Percentiles rank a stretch among this genome's conserved stretches.
phyloP scores from a whole-genome alignment of 495 filamentous ascomycete genomes.

The Melanomma pulvis-pyrius region DNA sequence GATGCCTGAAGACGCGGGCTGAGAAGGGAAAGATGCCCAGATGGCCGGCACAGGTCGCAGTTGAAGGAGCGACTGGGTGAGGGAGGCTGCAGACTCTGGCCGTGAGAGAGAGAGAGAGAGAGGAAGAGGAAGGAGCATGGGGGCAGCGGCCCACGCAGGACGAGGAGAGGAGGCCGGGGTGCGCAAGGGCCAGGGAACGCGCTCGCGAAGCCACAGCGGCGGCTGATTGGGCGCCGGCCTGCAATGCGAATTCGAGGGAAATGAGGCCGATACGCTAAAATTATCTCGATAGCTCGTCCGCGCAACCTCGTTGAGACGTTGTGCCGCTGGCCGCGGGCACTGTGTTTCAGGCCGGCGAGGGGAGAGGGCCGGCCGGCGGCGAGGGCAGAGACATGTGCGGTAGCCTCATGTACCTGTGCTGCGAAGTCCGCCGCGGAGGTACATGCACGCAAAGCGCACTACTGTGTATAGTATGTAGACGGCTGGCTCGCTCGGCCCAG shows the following conservation, averaged over 20 bases:
- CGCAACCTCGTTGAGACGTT: not conserved
- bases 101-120: conserved; percentile 27
- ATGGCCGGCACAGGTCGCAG: conserved; percentile 21
- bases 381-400: not conserved
- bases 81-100: conserved; percentile 30
- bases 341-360: conserved; percentile 14
- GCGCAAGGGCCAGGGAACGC: conserved; percentile 13
- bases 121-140: conserved; percentile 28
- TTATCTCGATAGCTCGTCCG: conserved; percentile 18
- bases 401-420: not conserved
- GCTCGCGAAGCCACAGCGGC: not conserved
- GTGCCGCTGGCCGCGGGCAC: not conserved
- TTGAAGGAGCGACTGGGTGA: conserved; percentile 38
- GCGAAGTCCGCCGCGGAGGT: conserved; percentile 3
- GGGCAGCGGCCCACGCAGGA: conserved; percentile 5
- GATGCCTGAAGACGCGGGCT: conserved; percentile 19
- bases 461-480: too few relatives aligned
- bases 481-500: too few relatives aligned
- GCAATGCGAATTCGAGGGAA: conserved; percentile 17
- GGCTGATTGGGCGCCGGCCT: conserved; percentile 18
- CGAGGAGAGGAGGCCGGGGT: not conserved
- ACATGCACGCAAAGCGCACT: not conserved
- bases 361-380: too few relatives aligned
- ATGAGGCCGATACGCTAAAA: conserved; percentile 25
- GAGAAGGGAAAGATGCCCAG: conserved; percentile 19